phyloP scores from a whole-genome alignment of 306 rosid genomes.

The Cicer arietinum region DNA sequence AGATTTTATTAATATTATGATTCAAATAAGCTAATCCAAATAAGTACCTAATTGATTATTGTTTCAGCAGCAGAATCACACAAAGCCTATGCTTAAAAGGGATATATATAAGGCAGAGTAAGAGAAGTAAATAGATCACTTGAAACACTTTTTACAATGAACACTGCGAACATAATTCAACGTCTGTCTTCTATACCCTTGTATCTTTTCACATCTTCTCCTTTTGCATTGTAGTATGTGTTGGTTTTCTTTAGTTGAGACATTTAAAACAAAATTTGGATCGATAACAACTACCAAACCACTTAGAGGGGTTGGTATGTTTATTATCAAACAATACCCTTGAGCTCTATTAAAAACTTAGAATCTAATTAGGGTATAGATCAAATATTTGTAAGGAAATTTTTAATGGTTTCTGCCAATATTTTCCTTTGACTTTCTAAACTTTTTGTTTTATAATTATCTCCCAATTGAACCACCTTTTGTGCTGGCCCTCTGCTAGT shows the following conservation, averaged over 20 bases:
- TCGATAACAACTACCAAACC: not conserved
- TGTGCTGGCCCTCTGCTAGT: not conserved
- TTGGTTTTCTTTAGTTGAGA: not conserved
- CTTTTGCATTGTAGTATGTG: not conserved
- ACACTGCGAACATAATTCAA: not conserved
- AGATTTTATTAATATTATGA: not conserved
- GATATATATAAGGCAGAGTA: not conserved
- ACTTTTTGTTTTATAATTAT: not conserved
- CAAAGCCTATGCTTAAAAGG: not conserved
- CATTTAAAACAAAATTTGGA: conserved; percentile 18
- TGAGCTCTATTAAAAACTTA: not conserved
- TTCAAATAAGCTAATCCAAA: not conserved
- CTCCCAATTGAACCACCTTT: not conserved
- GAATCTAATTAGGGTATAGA: not conserved
- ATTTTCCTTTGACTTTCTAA: not conserved
- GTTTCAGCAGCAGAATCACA: not conserved
- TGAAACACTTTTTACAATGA: not conserved
- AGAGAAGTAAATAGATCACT: conserved; percentile 1
- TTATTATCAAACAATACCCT: not conserved
- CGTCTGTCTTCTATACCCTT: not conserved
- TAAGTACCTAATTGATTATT: conserved; percentile 11
- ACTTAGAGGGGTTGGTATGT: not conserved
- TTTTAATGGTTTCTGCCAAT: not conserved
- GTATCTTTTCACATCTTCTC: not conserved
- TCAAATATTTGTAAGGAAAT: not conserved